Evolutionary conservation across 768 basidiomycete species (phyloP), one percentile per base, ranked within the genome.

Genomic region (Lanmaoa pseudosensibilis): DNA sequence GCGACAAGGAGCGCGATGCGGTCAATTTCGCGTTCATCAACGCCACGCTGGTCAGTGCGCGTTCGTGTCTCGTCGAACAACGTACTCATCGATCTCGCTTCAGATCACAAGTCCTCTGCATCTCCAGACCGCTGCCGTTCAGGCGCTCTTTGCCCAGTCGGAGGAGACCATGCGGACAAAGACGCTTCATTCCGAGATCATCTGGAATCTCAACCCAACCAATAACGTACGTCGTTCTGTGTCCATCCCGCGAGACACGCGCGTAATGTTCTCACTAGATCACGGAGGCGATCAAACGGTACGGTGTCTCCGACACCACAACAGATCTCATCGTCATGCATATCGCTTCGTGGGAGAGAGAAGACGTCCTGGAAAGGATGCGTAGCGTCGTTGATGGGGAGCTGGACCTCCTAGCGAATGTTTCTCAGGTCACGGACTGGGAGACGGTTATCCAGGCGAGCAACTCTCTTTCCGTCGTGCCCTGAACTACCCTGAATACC

Each of bases 1-100:
- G 92, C 19, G 83, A 90, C 27, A 64, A 61, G 15, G 88, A 91
- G 64, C 81, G 92, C 50, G 83, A 83, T 30, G 81, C 82, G n/a
- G 81, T 97, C 62, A 92, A 94, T 65, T 97, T 91, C 74, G 89
- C 90, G 0, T 98, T 98, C 72, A 77, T 98, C 66, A 89, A 98
- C 69, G 92, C 91, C 21, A 78, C 77, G 36, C 81, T 93, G 66
- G 94, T 96, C 59, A 58, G 89, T 71, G 34, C 18, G n/a, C 5
- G 6, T 7, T 61, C 30, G 10, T 12, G 73, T 50, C 34, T 16
- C 47, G n/a, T 25, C 54, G 19, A 16, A 46, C 8, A 13, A 9
- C 45, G 56, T 56, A 40, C 57, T 59, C 52, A 62, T 39, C 32
- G 19, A 18, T 51, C n/a, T 34, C 25, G 5, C 4, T 33, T n/a